A percentile compares a stretch with the other conserved stretches of the same genome.
These are phyloP conservation scores for Aspergillus ibericus DNA, from an alignment of 2,329 filamentous ascomycete genomes.

Conservation along the genomic window DNA sequence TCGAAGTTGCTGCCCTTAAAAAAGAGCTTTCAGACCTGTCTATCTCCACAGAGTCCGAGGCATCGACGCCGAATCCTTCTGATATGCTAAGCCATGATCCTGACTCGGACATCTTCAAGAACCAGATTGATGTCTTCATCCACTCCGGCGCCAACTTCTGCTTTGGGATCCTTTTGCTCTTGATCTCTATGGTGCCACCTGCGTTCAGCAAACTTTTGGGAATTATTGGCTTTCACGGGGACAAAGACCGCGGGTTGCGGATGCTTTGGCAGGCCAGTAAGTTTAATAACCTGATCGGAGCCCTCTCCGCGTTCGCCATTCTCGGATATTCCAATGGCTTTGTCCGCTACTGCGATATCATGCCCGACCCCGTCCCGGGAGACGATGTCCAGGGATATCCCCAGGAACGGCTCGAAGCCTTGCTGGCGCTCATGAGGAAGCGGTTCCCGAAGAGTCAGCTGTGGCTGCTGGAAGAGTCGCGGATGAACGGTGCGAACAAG, in stretches of 20 bases:
- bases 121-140: slow-evolving; percentile 81
- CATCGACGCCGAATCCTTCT: slow-evolving; percentile 19
- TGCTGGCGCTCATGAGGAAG: slow-evolving; percentile 71
- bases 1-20: slow-evolving; percentile 20
- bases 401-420: slow-evolving; percentile 60
- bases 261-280: slow-evolving; percentile 90
- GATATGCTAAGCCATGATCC: slow-evolving; percentile 49
- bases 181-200: slow-evolving; percentile 91
- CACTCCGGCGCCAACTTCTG: slow-evolving; percentile 87
- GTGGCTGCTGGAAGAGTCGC: slow-evolving; percentile 86
- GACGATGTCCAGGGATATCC: slow-evolving; percentile 69
- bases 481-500: slow-evolving; percentile 68
- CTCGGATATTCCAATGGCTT: slow-evolving; percentile 87
- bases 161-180: slow-evolving; percentile 79
- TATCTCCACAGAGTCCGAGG: slow-evolving; percentile 18
- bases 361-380: slow-evolving; percentile 54
- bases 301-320: slow-evolving; percentile 76
- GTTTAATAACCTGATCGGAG: slow-evolving; percentile 88
- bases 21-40: slow-evolving; percentile 26
- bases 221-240: slow-evolving; percentile 87
- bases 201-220: slow-evolving; percentile 83
- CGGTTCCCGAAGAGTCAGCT: slow-evolving; percentile 80
- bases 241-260: slow-evolving; percentile 75
- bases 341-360: slow-evolving; percentile 82
- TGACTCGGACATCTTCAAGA: slow-evolving; percentile 65